These are phyloP conservation scores for Psilocybe tampanensis DNA, from an alignment of 768 basidiomycete genomes.

Conservation along the genomic window DNA sequence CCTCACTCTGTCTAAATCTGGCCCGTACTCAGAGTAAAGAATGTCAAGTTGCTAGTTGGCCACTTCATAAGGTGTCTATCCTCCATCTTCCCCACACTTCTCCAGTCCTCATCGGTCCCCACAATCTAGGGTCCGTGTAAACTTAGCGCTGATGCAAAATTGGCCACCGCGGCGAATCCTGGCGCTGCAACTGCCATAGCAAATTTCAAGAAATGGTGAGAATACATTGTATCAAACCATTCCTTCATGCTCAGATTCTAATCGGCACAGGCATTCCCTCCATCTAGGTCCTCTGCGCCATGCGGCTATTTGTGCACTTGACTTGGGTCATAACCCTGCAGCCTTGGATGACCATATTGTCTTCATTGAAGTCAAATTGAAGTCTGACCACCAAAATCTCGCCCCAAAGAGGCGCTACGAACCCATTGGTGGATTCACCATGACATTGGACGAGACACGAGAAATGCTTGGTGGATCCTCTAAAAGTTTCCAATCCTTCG, in stretches of 20 bases:
- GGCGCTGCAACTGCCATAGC: slow-evolving; percentile 18
- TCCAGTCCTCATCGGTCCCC: slow-evolving; percentile 6
- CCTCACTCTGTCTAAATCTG: slow-evolving; percentile 12
- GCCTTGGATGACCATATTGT: slow-evolving; percentile 22
- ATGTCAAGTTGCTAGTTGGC: slow-evolving; percentile 29
- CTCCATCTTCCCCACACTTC: slow-evolving; percentile 4
- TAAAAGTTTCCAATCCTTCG: not conserved
- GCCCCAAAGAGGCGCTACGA: slow-evolving; percentile 21
- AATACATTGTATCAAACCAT: not conserved
- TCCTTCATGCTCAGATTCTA: not conserved
- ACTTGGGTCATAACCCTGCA: slow-evolving; percentile 22
- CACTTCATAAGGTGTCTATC: slow-evolving; percentile 23
- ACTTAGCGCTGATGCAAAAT: slow-evolving; percentile 18
- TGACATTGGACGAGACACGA: slow-evolving; percentile 23
- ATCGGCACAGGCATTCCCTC: slow-evolving; percentile 23
- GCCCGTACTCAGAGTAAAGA: slow-evolving; percentile 22
- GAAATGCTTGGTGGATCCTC: slow-evolving; percentile 21
- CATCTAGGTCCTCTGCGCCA: slow-evolving; percentile 27
- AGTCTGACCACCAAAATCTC: slow-evolving; percentile 18
- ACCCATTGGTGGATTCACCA: slow-evolving; percentile 18
- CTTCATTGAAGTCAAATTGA: slow-evolving; percentile 25
- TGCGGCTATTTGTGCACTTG: slow-evolving; percentile 28
- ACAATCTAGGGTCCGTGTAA: slow-evolving; percentile 24
- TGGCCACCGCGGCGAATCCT: slow-evolving; percentile 14
- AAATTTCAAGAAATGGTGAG: slow-evolving; percentile 28